Evolutionary conservation across 352 stramenopile genomes (phyloP).

Genomic region (Globisporangium spinosum): DNA sequence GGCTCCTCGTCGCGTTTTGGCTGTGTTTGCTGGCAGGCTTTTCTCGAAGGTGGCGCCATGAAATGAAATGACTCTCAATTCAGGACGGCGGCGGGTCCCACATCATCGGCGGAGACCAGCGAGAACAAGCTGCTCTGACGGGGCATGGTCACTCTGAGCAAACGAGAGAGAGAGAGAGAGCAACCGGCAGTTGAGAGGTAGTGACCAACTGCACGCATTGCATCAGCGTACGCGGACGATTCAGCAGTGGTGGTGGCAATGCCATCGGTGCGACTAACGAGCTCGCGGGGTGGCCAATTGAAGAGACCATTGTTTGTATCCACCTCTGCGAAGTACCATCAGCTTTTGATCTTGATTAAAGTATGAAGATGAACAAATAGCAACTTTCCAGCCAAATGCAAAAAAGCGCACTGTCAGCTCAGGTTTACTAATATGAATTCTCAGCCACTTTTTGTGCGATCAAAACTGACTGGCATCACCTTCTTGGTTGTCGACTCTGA

Average conservation of each 20-base stretch:
- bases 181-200: neutral
- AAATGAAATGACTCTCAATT: constrained; percentile 26
- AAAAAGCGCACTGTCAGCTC: neutral
- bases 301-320: neutral
- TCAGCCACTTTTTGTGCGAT: neutral
- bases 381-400: neutral
- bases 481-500: neutral
- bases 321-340: neutral
- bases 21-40: constrained; percentile 2
- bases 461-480: neutral
- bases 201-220: neutral
- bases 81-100: constrained; percentile 28
- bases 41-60: constrained; percentile 11
- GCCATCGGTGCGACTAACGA: neutral
- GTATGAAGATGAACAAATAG: neutral
- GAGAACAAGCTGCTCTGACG: constrained; percentile 2
- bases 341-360: neutral
- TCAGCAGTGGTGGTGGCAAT: neutral
- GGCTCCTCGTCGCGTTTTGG: constrained; percentile 10
- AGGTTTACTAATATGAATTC: neutral
- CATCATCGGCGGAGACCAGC: neutral
- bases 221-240: neutral
- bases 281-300: neutral
- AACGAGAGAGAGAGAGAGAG: neutral
- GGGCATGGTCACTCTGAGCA: neutral